phyloP scores from a whole-genome alignment of 2,329 filamentous ascomycete species.

The Piedraia hortae region DNA sequence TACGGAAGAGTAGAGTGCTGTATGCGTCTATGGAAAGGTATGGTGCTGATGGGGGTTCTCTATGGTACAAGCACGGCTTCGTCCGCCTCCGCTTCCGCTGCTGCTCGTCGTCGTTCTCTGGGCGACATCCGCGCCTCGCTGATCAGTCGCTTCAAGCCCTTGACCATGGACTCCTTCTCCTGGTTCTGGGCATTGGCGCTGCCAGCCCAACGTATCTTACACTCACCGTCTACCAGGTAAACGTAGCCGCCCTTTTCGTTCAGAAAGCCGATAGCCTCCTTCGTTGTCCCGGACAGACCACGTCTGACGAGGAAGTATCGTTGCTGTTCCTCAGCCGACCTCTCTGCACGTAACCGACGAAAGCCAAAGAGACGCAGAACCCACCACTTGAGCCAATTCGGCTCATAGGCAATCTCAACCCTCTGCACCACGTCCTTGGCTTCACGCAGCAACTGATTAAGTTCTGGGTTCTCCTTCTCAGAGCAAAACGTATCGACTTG shows the following conservation, averaged over 20 bases:
- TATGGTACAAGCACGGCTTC: too few relatives aligned
- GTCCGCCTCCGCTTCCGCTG: too few relatives aligned
- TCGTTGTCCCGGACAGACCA: slow-evolving; percentile 27
- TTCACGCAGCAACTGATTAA: slow-evolving; percentile 32
- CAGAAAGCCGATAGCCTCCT: slow-evolving; percentile 37
- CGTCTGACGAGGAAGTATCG: slow-evolving; percentile 32
- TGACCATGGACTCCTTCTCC: slow-evolving; percentile 40
- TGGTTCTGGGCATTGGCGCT: slow-evolving; percentile 39
- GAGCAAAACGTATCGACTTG: slow-evolving; percentile 42
- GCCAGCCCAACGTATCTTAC: slow-evolving; percentile 81
- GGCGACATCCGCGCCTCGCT: slow-evolving; percentile 21
- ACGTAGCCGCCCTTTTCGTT: slow-evolving; percentile 87
- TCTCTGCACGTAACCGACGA: slow-evolving; percentile 20
- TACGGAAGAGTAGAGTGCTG: too few relatives aligned
- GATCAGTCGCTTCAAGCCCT: slow-evolving; percentile 33
- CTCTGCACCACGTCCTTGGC: slow-evolving; percentile 34
- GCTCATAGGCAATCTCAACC: slow-evolving; percentile 71
- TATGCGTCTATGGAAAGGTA: too few relatives aligned
- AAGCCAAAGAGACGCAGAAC: slow-evolving; percentile 26
- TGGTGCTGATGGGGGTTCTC: too few relatives aligned
- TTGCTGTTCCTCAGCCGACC: slow-evolving; percentile 23
- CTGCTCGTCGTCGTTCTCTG: too few relatives aligned
- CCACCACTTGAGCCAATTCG: slow-evolving; percentile 38
- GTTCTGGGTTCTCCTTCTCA: slow-evolving; percentile 38
- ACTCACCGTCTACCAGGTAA: slow-evolving; percentile 67